phyloP scores from a whole-genome alignment of 2,329 filamentous ascomycete genomes.

The Blumeriella jaapii region DNA sequence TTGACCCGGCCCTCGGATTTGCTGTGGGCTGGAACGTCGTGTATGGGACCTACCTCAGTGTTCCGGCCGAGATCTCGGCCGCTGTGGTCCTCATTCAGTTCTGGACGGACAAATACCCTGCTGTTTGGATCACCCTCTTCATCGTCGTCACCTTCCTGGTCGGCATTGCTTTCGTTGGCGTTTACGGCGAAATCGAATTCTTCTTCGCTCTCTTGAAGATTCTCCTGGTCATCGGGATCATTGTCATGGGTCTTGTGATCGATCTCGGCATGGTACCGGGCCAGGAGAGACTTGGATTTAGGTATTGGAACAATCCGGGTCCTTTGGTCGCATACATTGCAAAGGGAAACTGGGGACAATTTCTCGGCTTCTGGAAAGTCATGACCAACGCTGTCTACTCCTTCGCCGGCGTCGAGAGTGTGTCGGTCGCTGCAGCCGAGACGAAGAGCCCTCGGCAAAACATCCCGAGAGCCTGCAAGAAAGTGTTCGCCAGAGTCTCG shows the following conservation, averaged over 20 bases:
- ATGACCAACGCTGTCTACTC: slow-evolving; percentile 36
- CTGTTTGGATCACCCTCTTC: slow-evolving; percentile 31
- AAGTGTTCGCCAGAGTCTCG: slow-evolving; percentile 42
- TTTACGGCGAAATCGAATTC: slow-evolving; percentile 42
- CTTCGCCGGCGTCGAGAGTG: slow-evolving; percentile 33
- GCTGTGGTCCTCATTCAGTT: slow-evolving; percentile 51
- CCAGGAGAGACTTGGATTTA: slow-evolving; percentile 46
- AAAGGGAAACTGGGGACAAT: slow-evolving; percentile 44
- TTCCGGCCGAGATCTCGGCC: slow-evolving; percentile 45
- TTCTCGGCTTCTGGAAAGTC: slow-evolving; percentile 37
- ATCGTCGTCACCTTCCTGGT: slow-evolving; percentile 28
- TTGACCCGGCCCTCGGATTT: slow-evolving; percentile 28
- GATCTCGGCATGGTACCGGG: slow-evolving; percentile 46
- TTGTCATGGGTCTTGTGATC: slow-evolving; percentile 26
- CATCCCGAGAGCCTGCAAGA: slow-evolving; percentile 38
- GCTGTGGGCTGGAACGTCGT: slow-evolving; percentile 26
- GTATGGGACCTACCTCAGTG: slow-evolving; percentile 23
- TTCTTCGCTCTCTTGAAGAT: slow-evolving; percentile 44
- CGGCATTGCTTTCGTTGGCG: slow-evolving; percentile 28
- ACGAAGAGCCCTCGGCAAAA: slow-evolving; percentile 39
- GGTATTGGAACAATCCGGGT: slow-evolving; percentile 38
- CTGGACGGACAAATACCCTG: slow-evolving; percentile 47
- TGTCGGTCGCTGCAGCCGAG: slow-evolving; percentile 42
- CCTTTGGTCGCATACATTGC: slow-evolving; percentile 57
- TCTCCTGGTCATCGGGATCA: slow-evolving; percentile 48